Conservation (phyloP, 1,139 yeast genomes). For the Geotrichum cucujoidarum region DNA sequence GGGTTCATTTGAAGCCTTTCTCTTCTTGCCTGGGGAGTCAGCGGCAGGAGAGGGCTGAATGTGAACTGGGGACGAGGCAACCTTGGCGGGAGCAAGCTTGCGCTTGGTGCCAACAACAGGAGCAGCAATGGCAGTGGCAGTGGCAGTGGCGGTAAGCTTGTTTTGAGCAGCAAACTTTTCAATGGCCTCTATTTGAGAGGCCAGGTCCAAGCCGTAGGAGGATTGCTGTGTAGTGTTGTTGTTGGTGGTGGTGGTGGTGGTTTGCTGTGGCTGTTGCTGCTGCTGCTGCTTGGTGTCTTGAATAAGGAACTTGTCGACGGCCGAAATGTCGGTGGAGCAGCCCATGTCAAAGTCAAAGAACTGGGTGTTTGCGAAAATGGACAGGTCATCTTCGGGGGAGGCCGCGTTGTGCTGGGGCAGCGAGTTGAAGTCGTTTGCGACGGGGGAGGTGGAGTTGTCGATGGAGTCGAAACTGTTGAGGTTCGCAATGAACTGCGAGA, state of each 20-base stretch:
- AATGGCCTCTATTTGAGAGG: conserved; percentile 10
- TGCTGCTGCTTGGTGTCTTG: conserved; percentile 37
- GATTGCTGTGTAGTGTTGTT: neutral
- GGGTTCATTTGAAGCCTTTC: neutral
- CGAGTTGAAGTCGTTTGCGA: neutral
- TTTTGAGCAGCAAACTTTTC: conserved; percentile 18
- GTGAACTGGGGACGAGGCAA: neutral
- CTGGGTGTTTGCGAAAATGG: conserved; percentile 41
- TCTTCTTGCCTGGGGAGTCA: neutral
- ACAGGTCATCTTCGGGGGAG: conserved; percentile 37
- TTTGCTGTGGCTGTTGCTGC: neutral
- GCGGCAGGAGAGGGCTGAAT: no score
- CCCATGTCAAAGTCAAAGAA: conserved; percentile 45
- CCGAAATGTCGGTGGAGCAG: conserved; percentile 40
- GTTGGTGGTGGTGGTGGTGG: conserved; percentile 22
- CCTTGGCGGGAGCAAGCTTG: neutral
- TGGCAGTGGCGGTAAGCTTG: conserved; percentile 13
- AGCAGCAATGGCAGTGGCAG: neutral
- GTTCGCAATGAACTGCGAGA: conserved; percentile 34
- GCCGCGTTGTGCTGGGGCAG: neutral
- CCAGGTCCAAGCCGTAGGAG: conserved; percentile 2
- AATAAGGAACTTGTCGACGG: conserved; percentile 40
- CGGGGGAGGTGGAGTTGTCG: neutral
- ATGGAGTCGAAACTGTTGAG: conserved; percentile 29
- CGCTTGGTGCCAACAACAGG: neutral